Evolutionary conservation across 2,329 filamentous ascomycete species (phyloP), one percentile per base, ranked within the genome.

Genomic region (Coniella lustricola): DNA sequence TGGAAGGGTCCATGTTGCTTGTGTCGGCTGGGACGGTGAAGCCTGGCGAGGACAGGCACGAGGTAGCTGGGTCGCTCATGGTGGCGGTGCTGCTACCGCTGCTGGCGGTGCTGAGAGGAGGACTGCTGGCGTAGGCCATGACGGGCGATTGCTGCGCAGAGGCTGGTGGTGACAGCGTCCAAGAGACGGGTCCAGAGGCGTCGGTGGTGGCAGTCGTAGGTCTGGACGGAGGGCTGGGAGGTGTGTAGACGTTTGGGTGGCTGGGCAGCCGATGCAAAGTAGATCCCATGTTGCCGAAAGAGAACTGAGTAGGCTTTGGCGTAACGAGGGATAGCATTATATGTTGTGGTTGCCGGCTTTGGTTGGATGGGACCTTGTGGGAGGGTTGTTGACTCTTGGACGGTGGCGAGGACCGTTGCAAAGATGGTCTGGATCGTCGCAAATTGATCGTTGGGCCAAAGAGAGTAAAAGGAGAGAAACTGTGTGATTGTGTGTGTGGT

Each of bases 41-140:
- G 38, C 12, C 32, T 36, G 35, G 10, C 4, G 46, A 16, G 48
- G 18, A 14, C 36, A 40, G 17, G 36, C 39, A 25, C 46, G 31
- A 9, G n/a, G 3, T 10, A n/a, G n/a, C n/a, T n/a, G n/a, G n/a
- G n/a, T n/a, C n/a, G n/a, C n/a, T n/a, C n/a, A n/a, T n/a, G 38
- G 38, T 16, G 14, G 21, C 22, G 21, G 22, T n/a, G 21, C 22
- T 41, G 13, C n/a, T 31, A 21, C 20, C 9, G 21, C 13, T 45
- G 51, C 34, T 29, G 50, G 46, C 47, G 53, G 49, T 33, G 50
- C 32, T 54, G n/a, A n/a, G n/a, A n/a, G n/a, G n/a, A n/a, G n/a
- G n/a, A n/a, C n/a, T n/a, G n/a, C n/a, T n/a, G n/a, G n/a, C n/a
- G n/a, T 48, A 49, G 45, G 49, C 39, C 17, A 32, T 38, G 33